Evolutionary conservation across 202 grass and related monocot species (phyloP).

Genomic region (Carex sylvatica): DNA sequence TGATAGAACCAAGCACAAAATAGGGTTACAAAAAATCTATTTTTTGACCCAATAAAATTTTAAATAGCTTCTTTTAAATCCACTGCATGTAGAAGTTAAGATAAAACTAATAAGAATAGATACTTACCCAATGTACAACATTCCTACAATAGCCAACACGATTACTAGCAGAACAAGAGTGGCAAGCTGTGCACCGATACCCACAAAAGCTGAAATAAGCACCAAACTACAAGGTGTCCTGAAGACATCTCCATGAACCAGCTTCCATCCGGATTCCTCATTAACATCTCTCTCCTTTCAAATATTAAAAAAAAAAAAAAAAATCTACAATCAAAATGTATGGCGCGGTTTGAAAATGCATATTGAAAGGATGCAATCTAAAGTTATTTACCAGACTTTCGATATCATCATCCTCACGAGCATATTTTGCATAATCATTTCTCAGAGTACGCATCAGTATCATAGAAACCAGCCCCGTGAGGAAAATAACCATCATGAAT

Average conservation of each 20-base stretch:
- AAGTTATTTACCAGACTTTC: slow-evolving; percentile 74
- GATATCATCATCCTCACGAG: slow-evolving; percentile 93
- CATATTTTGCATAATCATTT: slow-evolving; percentile 99
- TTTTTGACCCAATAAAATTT: background rate
- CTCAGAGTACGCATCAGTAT: slow-evolving; percentile 97
- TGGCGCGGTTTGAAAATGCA: slow-evolving; percentile 3
- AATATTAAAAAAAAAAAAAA: slow-evolving; percentile 17
- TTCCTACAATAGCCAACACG: slow-evolving; percentile 89
- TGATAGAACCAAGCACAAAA: background rate
- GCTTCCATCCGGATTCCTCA: slow-evolving; percentile 99
- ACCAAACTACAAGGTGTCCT: slow-evolving; percentile 54
- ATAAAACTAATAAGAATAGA: background rate
- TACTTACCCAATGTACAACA: slow-evolving; percentile 87
- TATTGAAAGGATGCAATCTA: slow-evolving; percentile 3
- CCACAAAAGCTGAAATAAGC: slow-evolving; percentile 86
- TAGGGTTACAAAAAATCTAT: background rate
- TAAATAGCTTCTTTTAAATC: background rate
- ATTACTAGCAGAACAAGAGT: slow-evolving; percentile 90
- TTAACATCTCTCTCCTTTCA: slow-evolving; percentile 92
- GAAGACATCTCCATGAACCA: slow-evolving; percentile 99
- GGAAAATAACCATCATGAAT: slow-evolving; percentile 99
- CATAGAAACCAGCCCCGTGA: slow-evolving; percentile 95
- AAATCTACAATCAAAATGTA: background rate
- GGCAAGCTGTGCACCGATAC: slow-evolving; percentile 73
- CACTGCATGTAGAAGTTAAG: background rate